These are phyloP conservation scores for Paecilomyces sp. DNA, from an alignment of 2,329 filamentous ascomycete species.

Conservation along the genomic window DNA sequence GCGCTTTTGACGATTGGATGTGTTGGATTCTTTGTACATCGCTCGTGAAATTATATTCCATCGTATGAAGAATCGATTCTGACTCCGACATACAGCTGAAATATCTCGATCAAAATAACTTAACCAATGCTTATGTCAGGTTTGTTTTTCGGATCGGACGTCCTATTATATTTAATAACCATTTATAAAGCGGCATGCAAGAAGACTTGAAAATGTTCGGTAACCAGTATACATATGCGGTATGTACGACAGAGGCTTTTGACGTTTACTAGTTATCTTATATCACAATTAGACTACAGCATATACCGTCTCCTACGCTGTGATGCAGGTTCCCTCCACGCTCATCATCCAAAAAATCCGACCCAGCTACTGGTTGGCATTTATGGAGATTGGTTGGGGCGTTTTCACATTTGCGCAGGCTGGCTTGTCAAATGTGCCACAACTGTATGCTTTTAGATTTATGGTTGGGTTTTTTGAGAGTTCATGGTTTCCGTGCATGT, in stretches of 20 bases:
- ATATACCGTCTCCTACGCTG: slow-evolving; percentile 17
- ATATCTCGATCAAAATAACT: neutral
- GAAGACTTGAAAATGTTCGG: slow-evolving; percentile 8
- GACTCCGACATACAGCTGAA: neutral
- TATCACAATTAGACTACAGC: slow-evolving; percentile 1
- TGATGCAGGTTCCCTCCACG: slow-evolving; percentile 21
- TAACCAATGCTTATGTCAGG: neutral
- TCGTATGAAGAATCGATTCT: neutral
- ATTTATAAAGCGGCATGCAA: slow-evolving; percentile 7
- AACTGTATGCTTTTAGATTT: slow-evolving; percentile 27
- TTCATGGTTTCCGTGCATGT: slow-evolving; percentile 20
- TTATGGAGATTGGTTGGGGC: slow-evolving; percentile 23
- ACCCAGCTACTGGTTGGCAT: slow-evolving; percentile 23
- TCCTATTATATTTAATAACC: neutral
- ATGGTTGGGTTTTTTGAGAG: slow-evolving; percentile 25
- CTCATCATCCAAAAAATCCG: slow-evolving; percentile 21
- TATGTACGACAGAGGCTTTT: neutral
- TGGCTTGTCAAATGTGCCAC: slow-evolving; percentile 10
- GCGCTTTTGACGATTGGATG: neutral
- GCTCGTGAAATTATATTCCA: neutral
- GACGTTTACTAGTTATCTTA: neutral
- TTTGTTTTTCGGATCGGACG: neutral
- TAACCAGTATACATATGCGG: slow-evolving; percentile 9
- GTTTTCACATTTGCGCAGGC: slow-evolving; percentile 20
- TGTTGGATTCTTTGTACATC: neutral